phyloP scores from a whole-genome alignment of 116 monocot genomes.

The Papilionanthe hybrid region DNA sequence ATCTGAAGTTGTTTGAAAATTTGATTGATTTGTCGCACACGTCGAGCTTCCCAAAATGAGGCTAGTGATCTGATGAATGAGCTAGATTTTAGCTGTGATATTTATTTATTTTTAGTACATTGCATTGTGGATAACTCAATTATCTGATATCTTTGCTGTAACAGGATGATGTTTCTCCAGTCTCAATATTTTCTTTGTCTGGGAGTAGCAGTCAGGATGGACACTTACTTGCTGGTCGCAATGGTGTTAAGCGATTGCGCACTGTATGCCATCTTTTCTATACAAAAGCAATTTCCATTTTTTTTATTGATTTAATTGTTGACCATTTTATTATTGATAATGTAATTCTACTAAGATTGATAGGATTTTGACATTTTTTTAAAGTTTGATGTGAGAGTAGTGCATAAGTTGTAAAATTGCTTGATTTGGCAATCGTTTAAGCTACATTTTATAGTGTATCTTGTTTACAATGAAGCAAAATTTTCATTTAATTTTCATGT shows the following conservation, averaged over 20 bases:
- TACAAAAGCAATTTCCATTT: not conserved
- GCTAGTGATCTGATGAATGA: not conserved
- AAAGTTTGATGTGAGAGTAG: not conserved
- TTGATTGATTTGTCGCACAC: not conserved
- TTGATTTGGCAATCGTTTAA: not conserved
- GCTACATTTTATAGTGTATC: not conserved
- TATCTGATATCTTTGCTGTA: constrained; percentile 6
- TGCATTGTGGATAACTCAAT: not conserved
- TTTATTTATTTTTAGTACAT: not conserved
- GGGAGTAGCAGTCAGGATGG: constrained; percentile 78
- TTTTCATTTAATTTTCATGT: not conserved
- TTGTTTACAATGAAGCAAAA: not conserved
- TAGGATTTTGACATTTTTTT: not conserved
- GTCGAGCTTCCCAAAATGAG: not conserved
- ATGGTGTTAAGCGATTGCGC: constrained; percentile 66
- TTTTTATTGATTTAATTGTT: not conserved
- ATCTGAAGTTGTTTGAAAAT: not conserved
- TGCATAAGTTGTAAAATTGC: not conserved
- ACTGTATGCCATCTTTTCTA: constrained; percentile 34
- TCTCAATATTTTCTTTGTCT: constrained; percentile 94
- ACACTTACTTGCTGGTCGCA: constrained; percentile 65
- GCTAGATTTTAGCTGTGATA: not conserved
- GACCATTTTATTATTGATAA: not conserved
- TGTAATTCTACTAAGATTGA: not conserved
- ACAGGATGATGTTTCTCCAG: constrained; percentile 92